Conservation (phyloP, 805 yeast species). For the Wickerhamia fluorescens region DNA sequence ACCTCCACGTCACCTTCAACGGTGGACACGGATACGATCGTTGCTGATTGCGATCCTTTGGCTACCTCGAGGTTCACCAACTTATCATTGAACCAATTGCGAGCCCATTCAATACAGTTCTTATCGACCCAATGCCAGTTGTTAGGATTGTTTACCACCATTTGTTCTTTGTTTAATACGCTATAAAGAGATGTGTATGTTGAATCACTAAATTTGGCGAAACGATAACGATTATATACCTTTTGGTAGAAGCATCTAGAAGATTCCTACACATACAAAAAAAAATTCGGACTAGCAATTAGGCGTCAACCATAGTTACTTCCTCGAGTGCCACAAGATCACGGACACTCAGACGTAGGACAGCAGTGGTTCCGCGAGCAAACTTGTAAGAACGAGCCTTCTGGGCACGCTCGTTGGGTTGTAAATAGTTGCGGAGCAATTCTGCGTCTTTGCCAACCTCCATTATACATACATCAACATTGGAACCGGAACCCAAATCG, state of each 20-base stretch:
- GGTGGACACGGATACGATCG: slow-evolving; percentile 39
- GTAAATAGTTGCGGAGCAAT: slow-evolving; percentile 76
- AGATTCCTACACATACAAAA: slow-evolving; percentile 1
- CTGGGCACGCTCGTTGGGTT: slow-evolving; percentile 81
- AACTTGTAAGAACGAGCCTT: slow-evolving; percentile 83
- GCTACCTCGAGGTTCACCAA: slow-evolving; percentile 43
- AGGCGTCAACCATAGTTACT: slow-evolving; percentile 32
- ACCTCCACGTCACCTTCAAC: slow-evolving; percentile 97
- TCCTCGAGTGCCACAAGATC: slow-evolving; percentile 65
- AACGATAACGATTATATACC: not conserved
- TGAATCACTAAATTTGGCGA: not conserved
- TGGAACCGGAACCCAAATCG: slow-evolving; percentile 97
- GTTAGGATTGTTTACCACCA: slow-evolving; percentile 96
- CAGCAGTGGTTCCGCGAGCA: slow-evolving; percentile 89
- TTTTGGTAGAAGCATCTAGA: slow-evolving; percentile 8
- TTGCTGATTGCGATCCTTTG: slow-evolving; percentile 24
- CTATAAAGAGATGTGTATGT: not conserved
- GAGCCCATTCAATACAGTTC: slow-evolving; percentile 91
- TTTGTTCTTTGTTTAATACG: slow-evolving; percentile 26
- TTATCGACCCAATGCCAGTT: slow-evolving; percentile 99
- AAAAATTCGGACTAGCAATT: slow-evolving; percentile 2
- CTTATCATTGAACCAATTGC: slow-evolving; percentile 59
- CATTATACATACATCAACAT: slow-evolving; percentile 96
- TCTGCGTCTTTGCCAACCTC: slow-evolving; percentile 86
- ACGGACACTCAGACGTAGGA: slow-evolving; percentile 61